A percentile compares a stretch with the other conserved stretches of the same genome.
These are phyloP conservation scores for Anthostomella pinea DNA, from an alignment of 2,329 filamentous ascomycete genomes.

Conservation along the genomic window DNA sequence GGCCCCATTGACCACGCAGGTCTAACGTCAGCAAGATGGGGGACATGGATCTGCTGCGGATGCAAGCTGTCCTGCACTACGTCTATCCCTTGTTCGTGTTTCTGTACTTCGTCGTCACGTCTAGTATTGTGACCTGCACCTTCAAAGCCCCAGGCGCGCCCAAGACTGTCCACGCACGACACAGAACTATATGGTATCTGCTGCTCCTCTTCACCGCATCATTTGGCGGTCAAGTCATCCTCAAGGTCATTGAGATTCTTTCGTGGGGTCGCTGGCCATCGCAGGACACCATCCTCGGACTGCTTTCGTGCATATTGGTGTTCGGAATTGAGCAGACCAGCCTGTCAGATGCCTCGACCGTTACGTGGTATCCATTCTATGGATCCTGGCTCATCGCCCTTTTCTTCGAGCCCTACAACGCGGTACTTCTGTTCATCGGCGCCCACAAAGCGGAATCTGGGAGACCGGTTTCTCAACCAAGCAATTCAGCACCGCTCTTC, in stretches of 20 bases:
- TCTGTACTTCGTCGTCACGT: conserved; percentile 53
- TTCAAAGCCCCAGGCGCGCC: conserved; percentile 40
- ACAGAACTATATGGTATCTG: conserved; percentile 42
- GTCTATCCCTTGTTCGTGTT: conserved; percentile 56
- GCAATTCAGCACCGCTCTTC: conserved; percentile 16
- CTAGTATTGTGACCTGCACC: conserved; percentile 49
- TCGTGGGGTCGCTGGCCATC: conserved; percentile 38
- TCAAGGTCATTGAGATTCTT: conserved; percentile 37
- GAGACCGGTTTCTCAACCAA: conserved; percentile 5
- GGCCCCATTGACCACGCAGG: too few relatives aligned
- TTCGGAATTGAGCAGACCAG: conserved; percentile 59
- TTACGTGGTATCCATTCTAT: conserved; percentile 61
- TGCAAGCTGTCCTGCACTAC: conserved; percentile 53
- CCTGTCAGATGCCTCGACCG: conserved; percentile 47
- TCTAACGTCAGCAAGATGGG: too few relatives aligned
- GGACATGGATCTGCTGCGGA: conserved; percentile 23
- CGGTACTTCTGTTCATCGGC: conserved; percentile 35
- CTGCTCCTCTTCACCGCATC: conserved; percentile 43
- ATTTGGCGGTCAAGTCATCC: conserved; percentile 46
- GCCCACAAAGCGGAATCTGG: conserved; percentile 12
- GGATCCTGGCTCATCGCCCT: conserved; percentile 61
- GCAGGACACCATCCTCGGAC: conserved; percentile 51
- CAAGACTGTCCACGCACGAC: conserved; percentile 38
- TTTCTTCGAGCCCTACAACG: conserved; percentile 50
- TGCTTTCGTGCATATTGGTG: conserved; percentile 60